Evolutionary conservation across 2,329 filamentous ascomycete species (phyloP).

Genomic region (Diaporthe longicolla): DNA sequence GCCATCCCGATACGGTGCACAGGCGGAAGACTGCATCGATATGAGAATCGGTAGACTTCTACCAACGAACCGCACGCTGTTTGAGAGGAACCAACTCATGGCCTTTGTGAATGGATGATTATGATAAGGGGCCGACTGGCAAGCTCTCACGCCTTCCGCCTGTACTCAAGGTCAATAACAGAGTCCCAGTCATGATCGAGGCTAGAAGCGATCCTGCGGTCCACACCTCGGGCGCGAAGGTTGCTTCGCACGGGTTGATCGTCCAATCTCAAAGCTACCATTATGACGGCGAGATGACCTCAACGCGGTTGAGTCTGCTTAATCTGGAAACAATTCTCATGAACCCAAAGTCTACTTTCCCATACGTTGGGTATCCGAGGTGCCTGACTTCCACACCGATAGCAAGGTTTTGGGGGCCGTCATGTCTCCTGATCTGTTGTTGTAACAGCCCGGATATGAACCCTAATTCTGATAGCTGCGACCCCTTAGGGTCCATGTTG

Average conservation of each 20-base stretch:
- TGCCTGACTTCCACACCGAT: background rate
- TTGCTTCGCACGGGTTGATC: background rate
- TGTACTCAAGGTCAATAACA: too few species aligned
- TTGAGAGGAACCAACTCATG: background rate
- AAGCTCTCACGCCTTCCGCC: background rate
- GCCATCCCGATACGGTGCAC: too few species aligned
- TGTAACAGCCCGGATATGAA: slow-evolving; percentile 10
- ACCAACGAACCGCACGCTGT: background rate
- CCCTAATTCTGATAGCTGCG: background rate
- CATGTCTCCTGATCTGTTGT: slow-evolving; percentile 8
- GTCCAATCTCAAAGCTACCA: background rate
- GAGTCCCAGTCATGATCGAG: background rate
- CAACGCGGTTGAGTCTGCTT: background rate
- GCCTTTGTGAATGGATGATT: too few species aligned
- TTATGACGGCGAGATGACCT: background rate
- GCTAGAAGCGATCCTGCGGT: background rate
- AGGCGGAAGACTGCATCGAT: background rate
- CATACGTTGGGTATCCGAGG: background rate
- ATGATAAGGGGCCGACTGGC: too few species aligned
- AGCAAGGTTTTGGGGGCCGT: slow-evolving; percentile 1
- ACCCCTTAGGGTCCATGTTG: background rate
- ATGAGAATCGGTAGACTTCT: too few species aligned
- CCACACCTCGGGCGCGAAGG: background rate
- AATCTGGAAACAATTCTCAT: background rate
- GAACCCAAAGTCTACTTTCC: slow-evolving; percentile 17